A percentile compares a stretch with the other conserved stretches of the same genome.
These are phyloP conservation scores for Hermanozyma aechmeae DNA, from an alignment of 805 yeast species.

Conservation along the genomic window DNA sequence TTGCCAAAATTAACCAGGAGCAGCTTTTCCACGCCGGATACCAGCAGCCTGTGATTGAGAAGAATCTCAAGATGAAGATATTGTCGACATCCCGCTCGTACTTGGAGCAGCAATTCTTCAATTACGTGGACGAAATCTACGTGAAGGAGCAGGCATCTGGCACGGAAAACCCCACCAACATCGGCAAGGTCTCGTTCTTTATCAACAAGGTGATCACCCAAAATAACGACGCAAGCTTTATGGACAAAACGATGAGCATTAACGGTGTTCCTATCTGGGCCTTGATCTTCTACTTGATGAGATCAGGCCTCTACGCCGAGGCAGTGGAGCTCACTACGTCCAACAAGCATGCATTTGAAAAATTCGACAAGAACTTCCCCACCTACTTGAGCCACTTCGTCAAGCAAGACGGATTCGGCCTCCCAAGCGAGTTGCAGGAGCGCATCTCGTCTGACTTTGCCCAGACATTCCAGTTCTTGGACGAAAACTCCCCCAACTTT, in stretches of 20 bases:
- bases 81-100: constrained; percentile 47
- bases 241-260: constrained; percentile 34
- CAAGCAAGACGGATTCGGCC: constrained; percentile 40
- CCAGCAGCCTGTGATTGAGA: constrained; percentile 5
- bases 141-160: constrained; percentile 40
- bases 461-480: constrained; percentile 62
- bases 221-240: constrained; percentile 16
- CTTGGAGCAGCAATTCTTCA: constrained; percentile 71
- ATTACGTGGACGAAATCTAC: constrained; percentile 60
- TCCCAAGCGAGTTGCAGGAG: constrained; percentile 61
- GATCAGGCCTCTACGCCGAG: constrained; percentile 76
- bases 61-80: constrained; percentile 32
- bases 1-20: constrained; percentile 23
- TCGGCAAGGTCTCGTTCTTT: constrained; percentile 62
- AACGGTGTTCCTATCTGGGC: constrained; percentile 96
- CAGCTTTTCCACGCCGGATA: constrained; percentile 19
- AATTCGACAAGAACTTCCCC: constrained; percentile 79
- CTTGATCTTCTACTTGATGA: constrained; percentile 66
- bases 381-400: constrained; percentile 62
- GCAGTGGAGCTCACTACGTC: constrained; percentile 61
- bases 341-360: constrained; percentile 66
- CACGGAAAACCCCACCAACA: constrained; percentile 35
- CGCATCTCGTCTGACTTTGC: constrained; percentile 73
- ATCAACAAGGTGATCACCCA: constrained; percentile 27
- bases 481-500: constrained; percentile 40